Evolutionary conservation across 345 rosid genomes (phyloP).

Genomic region (Melaleuca quinquenervia): DNA sequence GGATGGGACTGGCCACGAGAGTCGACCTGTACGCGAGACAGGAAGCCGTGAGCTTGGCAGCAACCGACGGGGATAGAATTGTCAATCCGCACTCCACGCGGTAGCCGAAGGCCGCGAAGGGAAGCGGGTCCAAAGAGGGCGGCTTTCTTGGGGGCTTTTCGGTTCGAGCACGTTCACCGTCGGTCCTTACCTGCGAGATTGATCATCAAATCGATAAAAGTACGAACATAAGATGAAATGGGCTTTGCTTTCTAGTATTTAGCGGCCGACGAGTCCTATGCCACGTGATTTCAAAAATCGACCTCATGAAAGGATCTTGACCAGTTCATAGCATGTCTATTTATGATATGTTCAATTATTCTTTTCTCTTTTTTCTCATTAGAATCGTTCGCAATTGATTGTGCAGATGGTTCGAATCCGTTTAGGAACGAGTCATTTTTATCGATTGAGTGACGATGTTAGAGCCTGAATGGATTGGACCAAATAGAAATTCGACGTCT

Average conservation of each 20-base stretch:
- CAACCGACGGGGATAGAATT: background rate
- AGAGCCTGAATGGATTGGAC: background rate
- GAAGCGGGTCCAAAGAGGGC: background rate
- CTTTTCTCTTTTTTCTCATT: too few relatives aligned
- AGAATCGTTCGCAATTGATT: background rate
- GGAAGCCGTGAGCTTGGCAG: background rate
- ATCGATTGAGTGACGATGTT: background rate
- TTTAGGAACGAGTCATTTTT: accelerated
- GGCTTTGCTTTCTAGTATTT: background rate
- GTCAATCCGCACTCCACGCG: background rate
- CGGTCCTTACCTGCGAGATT: background rate
- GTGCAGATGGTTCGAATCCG: accelerated
- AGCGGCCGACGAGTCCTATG: background rate
- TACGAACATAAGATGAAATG: background rate
- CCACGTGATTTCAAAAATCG: background rate
- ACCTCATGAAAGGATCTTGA: background rate
- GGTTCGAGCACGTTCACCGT: background rate
- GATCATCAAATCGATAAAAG: background rate
- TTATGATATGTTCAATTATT: background rate
- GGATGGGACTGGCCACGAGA: background rate
- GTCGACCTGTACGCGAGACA: background rate
- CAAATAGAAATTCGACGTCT: background rate
- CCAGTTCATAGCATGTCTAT: background rate
- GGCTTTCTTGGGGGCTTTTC: background rate
- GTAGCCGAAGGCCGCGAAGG: background rate